phyloP scores from a whole-genome alignment of 73 alveolate species.

The Symbiodinium pilosum region DNA sequence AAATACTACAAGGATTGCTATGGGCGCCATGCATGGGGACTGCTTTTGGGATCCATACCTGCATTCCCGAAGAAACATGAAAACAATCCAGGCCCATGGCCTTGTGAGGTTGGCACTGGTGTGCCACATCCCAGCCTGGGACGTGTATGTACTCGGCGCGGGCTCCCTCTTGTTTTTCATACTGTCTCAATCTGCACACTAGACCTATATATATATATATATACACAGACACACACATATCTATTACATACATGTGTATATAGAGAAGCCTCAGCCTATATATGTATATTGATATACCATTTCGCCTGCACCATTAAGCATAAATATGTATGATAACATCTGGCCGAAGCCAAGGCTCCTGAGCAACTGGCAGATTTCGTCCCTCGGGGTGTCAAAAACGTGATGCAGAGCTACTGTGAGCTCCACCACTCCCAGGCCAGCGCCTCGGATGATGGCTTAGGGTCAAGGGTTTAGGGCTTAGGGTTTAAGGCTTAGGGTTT shows the following conservation, averaged over 20 bases:
- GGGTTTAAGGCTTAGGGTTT: no score
- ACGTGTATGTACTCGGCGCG: neutral
- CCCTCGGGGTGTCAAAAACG: conserved; percentile 96
- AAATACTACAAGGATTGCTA: no score
- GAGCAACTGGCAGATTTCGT: conserved; percentile 86
- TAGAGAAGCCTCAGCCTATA: no score
- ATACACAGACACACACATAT: neutral
- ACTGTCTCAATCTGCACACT: no score
- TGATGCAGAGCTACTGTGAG: conserved; percentile 96
- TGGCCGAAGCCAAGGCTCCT: no score
- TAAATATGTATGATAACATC: neutral
- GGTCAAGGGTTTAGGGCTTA: neutral
- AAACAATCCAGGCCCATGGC: no score
- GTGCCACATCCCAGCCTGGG: conserved; percentile 94
- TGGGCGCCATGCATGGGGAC: no score
- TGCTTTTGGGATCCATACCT: no score
- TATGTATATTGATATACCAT: neutral
- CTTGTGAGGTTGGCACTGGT: conserved; percentile 90
- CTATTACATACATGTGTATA: neutral
- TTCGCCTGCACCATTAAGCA: neutral
- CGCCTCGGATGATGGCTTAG: conserved; percentile 45
- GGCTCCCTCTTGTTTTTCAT: neutral
- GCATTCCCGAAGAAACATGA: no score
- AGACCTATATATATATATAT: no score
- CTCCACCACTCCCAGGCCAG: conserved; percentile 97